These are phyloP conservation scores for Zygosaccharomyces rouxii DNA, from an alignment of 805 yeast genomes.

Conservation along the genomic window DNA sequence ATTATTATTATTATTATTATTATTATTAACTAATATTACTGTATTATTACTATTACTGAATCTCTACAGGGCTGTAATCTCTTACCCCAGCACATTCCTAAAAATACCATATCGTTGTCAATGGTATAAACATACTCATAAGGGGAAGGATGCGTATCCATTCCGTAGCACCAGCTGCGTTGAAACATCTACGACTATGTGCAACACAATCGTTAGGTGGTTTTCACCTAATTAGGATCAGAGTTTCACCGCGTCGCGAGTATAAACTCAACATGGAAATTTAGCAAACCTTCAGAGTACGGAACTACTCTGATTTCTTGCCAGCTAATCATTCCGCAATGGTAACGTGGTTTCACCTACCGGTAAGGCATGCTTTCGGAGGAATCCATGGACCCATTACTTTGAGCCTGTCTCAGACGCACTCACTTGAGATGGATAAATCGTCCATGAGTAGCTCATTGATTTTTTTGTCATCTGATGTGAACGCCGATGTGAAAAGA, in stretches of 20 bases:
- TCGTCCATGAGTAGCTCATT: no score
- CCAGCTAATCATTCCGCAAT: no score
- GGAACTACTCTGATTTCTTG: no score
- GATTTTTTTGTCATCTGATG: no score
- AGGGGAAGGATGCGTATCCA: neutral
- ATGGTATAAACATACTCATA: neutral
- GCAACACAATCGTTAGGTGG: neutral
- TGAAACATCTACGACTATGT: neutral
- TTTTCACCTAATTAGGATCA: conserved; percentile 4
- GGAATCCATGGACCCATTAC: no score
- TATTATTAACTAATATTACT: neutral
- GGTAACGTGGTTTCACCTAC: no score
- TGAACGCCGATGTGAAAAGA: no score
- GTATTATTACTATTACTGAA: neutral
- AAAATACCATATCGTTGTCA: neutral
- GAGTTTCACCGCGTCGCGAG: conserved; percentile 7
- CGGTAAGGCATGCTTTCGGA: no score
- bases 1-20: neutral
- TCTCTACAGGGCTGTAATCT: neutral
- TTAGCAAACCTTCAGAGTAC: no score
- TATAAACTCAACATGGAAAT: neutral
- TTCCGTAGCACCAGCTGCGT: neutral
- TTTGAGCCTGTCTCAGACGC: no score
- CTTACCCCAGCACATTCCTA: neutral
- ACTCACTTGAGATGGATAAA: no score